Evolutionary conservation across 106 monocot genomes (phyloP), one percentile per base, ranked within the genome.

Genomic region (Iris macrosiphon): DNA sequence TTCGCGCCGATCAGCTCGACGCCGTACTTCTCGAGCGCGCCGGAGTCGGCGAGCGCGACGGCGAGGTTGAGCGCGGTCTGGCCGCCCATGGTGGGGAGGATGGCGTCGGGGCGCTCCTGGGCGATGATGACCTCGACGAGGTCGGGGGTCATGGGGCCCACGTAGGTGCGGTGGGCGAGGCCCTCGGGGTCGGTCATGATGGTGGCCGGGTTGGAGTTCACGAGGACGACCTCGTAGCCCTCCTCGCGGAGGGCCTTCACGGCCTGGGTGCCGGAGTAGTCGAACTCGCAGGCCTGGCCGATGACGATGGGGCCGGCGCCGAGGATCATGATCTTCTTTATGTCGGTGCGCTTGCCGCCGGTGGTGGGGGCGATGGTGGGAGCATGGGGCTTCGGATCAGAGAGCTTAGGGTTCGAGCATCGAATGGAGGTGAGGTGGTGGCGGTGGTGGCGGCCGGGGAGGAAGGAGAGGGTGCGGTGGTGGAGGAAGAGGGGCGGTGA

Each of bases 11-110:
- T 96, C 60, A 96, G 80, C 57, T 79, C 77, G 25, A 96, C 85
- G 3, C 57, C 60, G 41, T 76, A 61, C 55, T 67, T 61, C 15
- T 52, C 70, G 23, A 96, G 90, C 21, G 82, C 80, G 28, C 96
- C 96, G 19, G 66, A 75, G 34, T 96, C 83, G 15, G 90, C 59
- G 18, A 96, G 83, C 13, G 90, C 79, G 18, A 96, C 86, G 0
- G 96, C 96, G 25, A 96, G 83, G 61, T 96, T 96, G 70, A 96
- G 90, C 2, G 96, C 96, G 1, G 96, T 96, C 80, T 96, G 96
- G 17, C 96, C 96, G 26, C 96, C 96, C 96, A 96, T 96, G 38
- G 96, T 96, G 47, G 96, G 96, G 42, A 96, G 86, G 12, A 96
- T 59, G 6, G 96, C 90, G 46, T 96, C 79, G 17, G 96, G 96